Evolutionary conservation across 1,139 yeast species (phyloP).

Genomic region (Torulaspora pretoriensis): DNA sequence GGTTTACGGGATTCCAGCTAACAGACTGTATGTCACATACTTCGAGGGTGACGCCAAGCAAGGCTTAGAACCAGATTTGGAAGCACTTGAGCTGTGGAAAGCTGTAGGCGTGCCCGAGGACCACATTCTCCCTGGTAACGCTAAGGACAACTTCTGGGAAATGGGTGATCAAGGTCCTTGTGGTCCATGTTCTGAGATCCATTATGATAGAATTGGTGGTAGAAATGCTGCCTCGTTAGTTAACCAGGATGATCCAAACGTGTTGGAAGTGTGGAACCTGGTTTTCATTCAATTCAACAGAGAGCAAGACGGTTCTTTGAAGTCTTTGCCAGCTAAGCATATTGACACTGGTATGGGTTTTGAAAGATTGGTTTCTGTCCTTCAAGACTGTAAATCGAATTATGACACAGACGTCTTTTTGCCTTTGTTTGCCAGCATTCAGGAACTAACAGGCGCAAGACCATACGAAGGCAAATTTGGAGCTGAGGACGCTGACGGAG

Average conservation of each 20-base stretch:
- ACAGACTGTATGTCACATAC: constrained; percentile 87
- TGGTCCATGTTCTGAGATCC: constrained; percentile 98
- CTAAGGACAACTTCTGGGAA: constrained; percentile 96
- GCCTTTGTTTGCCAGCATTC: constrained; percentile 79
- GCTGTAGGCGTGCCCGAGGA: constrained; percentile 85
- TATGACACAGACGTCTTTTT: constrained; percentile 96
- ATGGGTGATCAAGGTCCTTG: constrained; percentile 99
- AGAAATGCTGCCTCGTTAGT: constrained; percentile 89
- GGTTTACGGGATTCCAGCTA: constrained; percentile 72
- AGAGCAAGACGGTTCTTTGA: constrained; percentile 80
- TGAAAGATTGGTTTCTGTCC: constrained; percentile 90
- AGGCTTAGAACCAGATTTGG: constrained; percentile 91
- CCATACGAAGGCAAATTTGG: constrained; percentile 92
- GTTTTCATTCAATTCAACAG: constrained; percentile 96
- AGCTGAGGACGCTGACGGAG: constrained; percentile 84
- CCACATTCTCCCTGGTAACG: constrained; percentile 88
- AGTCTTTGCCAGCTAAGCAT: constrained; percentile 85
- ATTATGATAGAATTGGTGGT: constrained; percentile 96
- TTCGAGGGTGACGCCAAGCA: constrained; percentile 84
- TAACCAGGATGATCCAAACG: constrained; percentile 96
- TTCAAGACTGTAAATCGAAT: constrained; percentile 86
- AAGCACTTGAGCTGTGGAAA: constrained; percentile 84
- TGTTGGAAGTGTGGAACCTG: constrained; percentile 94
- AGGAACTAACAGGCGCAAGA: constrained; percentile 89
- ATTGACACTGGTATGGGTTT: constrained; percentile 98